Evolutionary conservation across 2,329 filamentous ascomycete species (phyloP), one percentile per base, ranked within the genome.

Genomic region (Grosmannia clavigera): DNA sequence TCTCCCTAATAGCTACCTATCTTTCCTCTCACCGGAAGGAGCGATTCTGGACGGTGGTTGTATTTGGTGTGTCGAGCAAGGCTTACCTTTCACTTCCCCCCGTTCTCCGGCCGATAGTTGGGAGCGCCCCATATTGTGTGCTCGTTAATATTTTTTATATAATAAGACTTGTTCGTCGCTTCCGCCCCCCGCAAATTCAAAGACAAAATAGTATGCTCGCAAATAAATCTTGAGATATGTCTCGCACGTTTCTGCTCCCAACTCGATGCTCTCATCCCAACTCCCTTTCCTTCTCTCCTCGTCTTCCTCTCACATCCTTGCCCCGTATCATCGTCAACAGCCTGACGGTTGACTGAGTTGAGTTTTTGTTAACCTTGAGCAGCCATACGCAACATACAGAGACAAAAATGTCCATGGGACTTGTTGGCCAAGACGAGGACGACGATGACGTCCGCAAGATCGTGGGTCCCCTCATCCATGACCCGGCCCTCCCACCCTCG

Each of bases 401-500:
- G 14, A 40, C 12, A 5, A 40, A 40, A 40, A 40, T 40, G 14
- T 2, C 48, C 5, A 14, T 11, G 16, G 12, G 14, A 51, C 3
- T 11, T 22, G 33, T 22, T 11, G 1, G 31, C 10, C 11, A 6
- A 25, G 33, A 35, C 29, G 27, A 22, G 12, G 56, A 51, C 4
- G 55, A 57, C 19, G 58, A 51, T 27, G 59, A 51, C 33, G 52
- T 35, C 58, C 54, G 38, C 50, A 46, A 51, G 25, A 60, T 64
- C 38, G n/a, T n/a, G n/a, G n/a, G n/a, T n/a, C n/a, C 62, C 16
- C 55, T 63, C 14, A 56, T 55, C 7, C 61, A 64, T 46, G 55
- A 64, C n/a, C 51, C 58, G 11, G 29, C 52, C 52, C 22, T 54
- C 54, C 19, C 19, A 59, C 6, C 6, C 46, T 9, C 12, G 60